Evolutionary conservation across 306 rosid species (phyloP), one percentile per base, ranked within the genome.

Genomic region (Dryas octopetala): DNA sequence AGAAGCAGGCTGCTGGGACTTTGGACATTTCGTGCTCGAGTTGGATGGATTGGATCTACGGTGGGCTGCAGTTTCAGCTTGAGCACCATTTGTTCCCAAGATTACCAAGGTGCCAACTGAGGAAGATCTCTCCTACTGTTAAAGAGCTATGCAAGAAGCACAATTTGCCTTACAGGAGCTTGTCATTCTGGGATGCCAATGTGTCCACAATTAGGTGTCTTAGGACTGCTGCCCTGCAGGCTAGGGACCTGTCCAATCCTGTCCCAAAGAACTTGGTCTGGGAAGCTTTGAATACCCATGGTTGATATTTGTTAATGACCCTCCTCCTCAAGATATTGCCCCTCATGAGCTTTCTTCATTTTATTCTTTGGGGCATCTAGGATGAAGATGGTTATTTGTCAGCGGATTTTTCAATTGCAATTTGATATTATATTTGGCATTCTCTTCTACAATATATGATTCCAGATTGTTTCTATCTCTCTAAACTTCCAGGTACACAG

Each of bases 281-380:
- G 89, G 89, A 85, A 77, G 86, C 89, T 17, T 66, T 85, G 40
- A 85, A 85, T 19, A 85, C 86, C 40, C 86, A 85, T 77, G 89
- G 89, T 2, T 85, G 78, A 85, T 49, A 63, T 58, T 49, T 59
- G 7, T 4, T 54, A 3, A 4, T 6, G 54, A 44, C n/a, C n/a
- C 13, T 41, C 49, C 54, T 47, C n/a, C 13, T 41, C 26, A 41
- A 63, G 13, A 16, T 63, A 13, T 45, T 8, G 68, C 50, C 28
- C 68, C 68, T 15, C 11, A 58, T 4, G 2, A 45, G 40, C 66
- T 32, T 4, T 46, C 52, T 4, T 2, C 17, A 10, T 38, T 13
- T 60, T 28, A 1, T 15, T 26, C 4, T 55, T 17, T 7, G 5
- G 65, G 77, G 77, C 9, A 47, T 73, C 59, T 73, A 60, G 76